Base-by-base conservation (phyloP, 495 filamentous ascomycete genomes). In the Trichoderma virens region DNA sequence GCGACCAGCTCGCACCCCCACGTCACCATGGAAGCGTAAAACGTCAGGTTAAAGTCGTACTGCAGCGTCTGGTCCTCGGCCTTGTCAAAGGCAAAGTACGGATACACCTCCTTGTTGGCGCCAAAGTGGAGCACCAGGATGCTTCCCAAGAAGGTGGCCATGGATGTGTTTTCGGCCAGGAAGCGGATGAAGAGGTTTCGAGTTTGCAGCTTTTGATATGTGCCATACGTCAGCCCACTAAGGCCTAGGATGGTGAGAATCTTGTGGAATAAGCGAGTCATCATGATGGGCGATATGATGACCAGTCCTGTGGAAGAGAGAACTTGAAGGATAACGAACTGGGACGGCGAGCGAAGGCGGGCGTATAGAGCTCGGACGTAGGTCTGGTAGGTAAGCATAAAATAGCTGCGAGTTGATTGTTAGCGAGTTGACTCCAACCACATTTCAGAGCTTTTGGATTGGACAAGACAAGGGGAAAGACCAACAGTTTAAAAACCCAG, bases 361-460 rank as follows among this genome's bases (percentile, higher is more conserved):
- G 85, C 85, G 67, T 87, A 88, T n/a, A 88, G 67, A 6, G 85
- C 85, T 31, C 85, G 83, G n/a, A 88, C 85, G 72, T 87, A 88
- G 2, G 85, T 88, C 73, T 88, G 85, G 74, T 88, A 88, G 2
- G 85, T 88, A 20, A 86, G 71, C 71, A 80, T 80, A 71, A 86
- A 88, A 70, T 86, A 88, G 59, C 82, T 83, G 60, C 39, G 38
- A 27, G 34, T 32, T 32, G 60, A 7, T 1, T 35, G 34, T 35
- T 35, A 54, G 51, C 2, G 11, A n/a, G 31, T 61, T 16, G n/a
- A 14, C 45, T 8, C 27, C 41, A 41, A 16, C 5, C 5, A 20
- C 23, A n/a, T 18, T 25, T 18, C 61, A 41, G 14, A 25, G 34
- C 34, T 7, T 28, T 32, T 5, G 11, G 60, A 38, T 4, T 27